Evolutionary conservation across 2,329 filamentous ascomycete species (phyloP), one percentile per base, ranked within the genome.

Genomic region (Epichloe typhina): DNA sequence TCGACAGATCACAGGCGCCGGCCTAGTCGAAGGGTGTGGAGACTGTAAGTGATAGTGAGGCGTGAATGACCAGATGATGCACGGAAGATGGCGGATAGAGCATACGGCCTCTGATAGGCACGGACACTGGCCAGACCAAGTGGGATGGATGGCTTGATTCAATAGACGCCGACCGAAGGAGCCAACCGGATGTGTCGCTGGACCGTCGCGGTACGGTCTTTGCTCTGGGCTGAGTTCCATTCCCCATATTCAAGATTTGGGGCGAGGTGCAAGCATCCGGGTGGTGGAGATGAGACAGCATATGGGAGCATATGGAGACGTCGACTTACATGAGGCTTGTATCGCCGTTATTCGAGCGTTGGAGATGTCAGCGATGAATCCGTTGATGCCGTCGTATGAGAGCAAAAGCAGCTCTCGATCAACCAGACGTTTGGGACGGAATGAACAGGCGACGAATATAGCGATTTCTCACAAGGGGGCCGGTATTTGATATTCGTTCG

Each of bases 1-100:
- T 66, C 62, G 62, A 64, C 57, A 53, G 50, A 38, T 48, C 53
- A 52, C 55, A 73, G 69, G 67, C 64, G 63, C 60, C 59, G 60
- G 58, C 58, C 37, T 51, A 51, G 42, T 21, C 43, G 12, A 43
- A n/a, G 38, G 13, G 23, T 13, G 65, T 66, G 65, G 64, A 66
- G 56, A 40, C 17, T 45, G 56, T 53, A 49, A 55, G 54, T 55
- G 54, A 57, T 57, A 55, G 53, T 31, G 60, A 57, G 55, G 56
- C 55, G 54, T 53, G 58, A 35, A 52, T 45, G 39, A 44, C n/a
- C 43, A 19, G 37, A 49, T 33, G n/a, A 46, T 50, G 47, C 47
- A 46, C 39, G 50, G 33, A 40, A 47, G 42, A 23, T 26, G 33
- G 46, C 41, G 35, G 41, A 45, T 31, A 44, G 46, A 37, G 31